Base-by-base conservation (phyloP, 768 basidiomycete genomes). In the Russula ochroleuca region DNA sequence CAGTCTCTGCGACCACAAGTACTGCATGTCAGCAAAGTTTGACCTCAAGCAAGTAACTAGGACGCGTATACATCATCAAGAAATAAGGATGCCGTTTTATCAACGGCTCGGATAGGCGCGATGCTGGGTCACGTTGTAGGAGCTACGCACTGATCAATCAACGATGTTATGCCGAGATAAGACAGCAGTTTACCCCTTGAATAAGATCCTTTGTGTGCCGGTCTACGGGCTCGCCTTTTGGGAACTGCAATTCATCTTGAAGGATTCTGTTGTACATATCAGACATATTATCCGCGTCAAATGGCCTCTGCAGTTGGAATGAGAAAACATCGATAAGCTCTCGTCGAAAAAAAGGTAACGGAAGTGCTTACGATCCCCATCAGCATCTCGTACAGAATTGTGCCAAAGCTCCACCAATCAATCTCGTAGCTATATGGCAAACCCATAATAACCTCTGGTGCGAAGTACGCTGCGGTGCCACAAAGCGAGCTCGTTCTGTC, bases 331-430 rank as follows among this genome's bases (percentile, higher is more conserved):
- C 47, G 51, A 61, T 67, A 50, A 59, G 47, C n/a, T 21, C 5
- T 28, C 8, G 19, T 9, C 7, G 10, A 14, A 50, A 31, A 65
- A 55, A 62, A 52, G 60, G 21, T 10, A 51, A 37, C 15, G 58
- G 47, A 71, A 55, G 63, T 48, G 85, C 89, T 79, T 74, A 95
- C 94, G 66, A 94, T 89, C 31, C 96, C 96, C 41, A 90, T 91
- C 75, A 98, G 78, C 90, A 97, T 96, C 78, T 98, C 96, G 73
- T 91, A 94, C 63, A 98, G 77, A 90, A 98, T 95, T 66, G 95
- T 98, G 38, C 96, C 96, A 70, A 96, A 88, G 68, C 88, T 92
- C 95, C 94, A 99, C 92, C 94, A 96, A 73, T 98, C 96, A 23
- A 95, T 92, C 69, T 94, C 92, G 71, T 94, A 98, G 68, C 88